Evolutionary conservation across 2,329 filamentous ascomycete genomes (phyloP), one percentile per base, ranked within the genome.

Genomic region (Aureobasidium mangrovei): DNA sequence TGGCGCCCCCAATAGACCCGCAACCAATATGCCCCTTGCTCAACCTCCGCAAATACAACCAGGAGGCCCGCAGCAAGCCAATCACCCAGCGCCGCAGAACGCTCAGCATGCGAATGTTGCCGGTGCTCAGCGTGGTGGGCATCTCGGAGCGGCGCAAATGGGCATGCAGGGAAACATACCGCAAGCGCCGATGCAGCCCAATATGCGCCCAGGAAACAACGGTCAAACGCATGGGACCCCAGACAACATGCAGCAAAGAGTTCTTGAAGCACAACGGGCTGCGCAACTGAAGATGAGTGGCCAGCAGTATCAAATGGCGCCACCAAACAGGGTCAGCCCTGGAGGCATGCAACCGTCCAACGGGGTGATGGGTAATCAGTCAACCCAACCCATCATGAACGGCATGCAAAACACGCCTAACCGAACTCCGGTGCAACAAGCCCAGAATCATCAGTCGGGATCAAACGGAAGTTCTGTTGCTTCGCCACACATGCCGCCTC

Each of bases 101-200:
- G 74, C 74, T 33, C 72, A 78, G 55, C 68, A 64, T 2, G 27
- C 49, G 1, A 53, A 44, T 31, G 31, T 28, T 35, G 32, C 40
- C 7, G 32, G 32, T 38, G 44, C 43, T 36, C 53, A 46, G 18
- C 32, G 29, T 6, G 36, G 36, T 18, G 58, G 61, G 12, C 81
- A 68, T 71, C 72, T 62, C 70, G 78, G 60, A 66, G 76, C 62
- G 75, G 77, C 64, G 4, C 63, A 67, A 67, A 77, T 64, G 76
- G 80, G 69, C 62, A 75, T 53, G 2, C 81, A 81, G 56, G 79
- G 79, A 43, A 76, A 43, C 35, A 55, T 86, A 27, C 81, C 83
- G 36, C 84, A 87, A 65, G 83, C 85, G 27, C 85, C 63, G 38
- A 68, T 69, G 63, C 62, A 65, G 43, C 53, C 48, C 5, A 59